Percentiles rank a stretch among this genome's conserved stretches.
Conservation (phyloP, 192 early-diverging fungal genomes). For the Podila epicladia region DNA sequence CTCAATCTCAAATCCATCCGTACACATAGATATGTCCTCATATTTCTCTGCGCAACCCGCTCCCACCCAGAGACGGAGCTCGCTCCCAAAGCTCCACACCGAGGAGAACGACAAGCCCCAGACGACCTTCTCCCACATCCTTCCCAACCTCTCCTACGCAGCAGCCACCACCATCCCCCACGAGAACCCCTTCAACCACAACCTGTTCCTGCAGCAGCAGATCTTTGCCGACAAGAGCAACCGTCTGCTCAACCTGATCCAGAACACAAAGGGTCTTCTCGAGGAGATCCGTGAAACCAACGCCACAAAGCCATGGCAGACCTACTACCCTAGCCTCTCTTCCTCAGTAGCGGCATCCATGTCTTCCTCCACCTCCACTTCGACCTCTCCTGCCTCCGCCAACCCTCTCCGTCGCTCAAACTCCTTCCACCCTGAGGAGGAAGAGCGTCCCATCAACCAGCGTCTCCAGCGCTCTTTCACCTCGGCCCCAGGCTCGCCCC, state of each 20-base stretch:
- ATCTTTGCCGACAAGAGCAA: constrained; percentile 81
- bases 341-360: constrained; percentile 10
- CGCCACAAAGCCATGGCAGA: constrained; percentile 65
- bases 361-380: background rate
- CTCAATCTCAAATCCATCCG: background rate
- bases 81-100: constrained; percentile 36
- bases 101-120: constrained; percentile 31
- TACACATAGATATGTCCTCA: constrained; percentile 34
- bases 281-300: constrained; percentile 77
- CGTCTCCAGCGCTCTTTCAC: constrained; percentile 50
- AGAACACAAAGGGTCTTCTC: constrained; percentile 69
- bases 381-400: constrained; percentile 22
- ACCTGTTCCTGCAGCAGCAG: constrained; percentile 63
- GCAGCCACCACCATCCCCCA: constrained; percentile 24
- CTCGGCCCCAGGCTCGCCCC: constrained; percentile 32
- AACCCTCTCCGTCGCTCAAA: constrained; percentile 34
- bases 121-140: constrained; percentile 18
- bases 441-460: constrained; percentile 21
- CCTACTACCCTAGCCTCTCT: constrained; percentile 64
- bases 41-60: constrained; percentile 44
- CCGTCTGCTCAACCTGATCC: constrained; percentile 73
- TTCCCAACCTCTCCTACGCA: constrained; percentile 44
- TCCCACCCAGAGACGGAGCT: constrained; percentile 31
- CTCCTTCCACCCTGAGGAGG: constrained; percentile 44
- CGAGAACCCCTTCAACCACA: constrained; percentile 44